These are phyloP conservation scores for Solanum raphanifolium DNA, from an alignment of 257 asterid genomes.

Conservation along the genomic window DNA sequence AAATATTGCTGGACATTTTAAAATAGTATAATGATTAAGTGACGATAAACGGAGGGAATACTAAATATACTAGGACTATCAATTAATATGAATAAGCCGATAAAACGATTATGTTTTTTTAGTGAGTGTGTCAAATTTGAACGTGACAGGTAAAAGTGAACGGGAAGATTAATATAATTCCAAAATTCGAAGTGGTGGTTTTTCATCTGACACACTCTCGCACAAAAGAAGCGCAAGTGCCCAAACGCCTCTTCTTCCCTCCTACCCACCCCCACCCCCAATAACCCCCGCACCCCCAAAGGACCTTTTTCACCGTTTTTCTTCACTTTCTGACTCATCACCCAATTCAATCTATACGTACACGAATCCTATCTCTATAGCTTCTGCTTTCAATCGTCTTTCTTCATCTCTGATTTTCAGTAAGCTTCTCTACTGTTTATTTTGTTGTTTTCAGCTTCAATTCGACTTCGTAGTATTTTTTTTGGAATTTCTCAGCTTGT, in stretches of 20 bases:
- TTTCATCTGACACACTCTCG: not conserved
- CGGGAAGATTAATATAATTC: not conserved
- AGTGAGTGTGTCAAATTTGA: not conserved
- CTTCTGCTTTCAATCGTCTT: not conserved
- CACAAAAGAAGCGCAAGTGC: not conserved
- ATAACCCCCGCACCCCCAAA: not conserved
- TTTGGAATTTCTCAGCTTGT: not conserved
- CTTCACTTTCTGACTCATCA: not conserved
- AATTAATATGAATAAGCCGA: not conserved
- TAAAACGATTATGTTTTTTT: rapidly evolving
- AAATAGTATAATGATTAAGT: too few relatives aligned
- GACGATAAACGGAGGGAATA: too few relatives aligned
- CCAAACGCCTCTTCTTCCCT: not conserved
- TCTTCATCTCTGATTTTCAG: not conserved
- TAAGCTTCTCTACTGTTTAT: not conserved
- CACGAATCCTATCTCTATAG: not conserved
- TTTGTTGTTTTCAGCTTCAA: not conserved
- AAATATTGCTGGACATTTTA: too few relatives aligned
- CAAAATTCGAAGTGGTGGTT: not conserved
- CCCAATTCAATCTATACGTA: not conserved
- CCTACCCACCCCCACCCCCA: not conserved
- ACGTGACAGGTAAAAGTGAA: not conserved
- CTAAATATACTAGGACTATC: too few relatives aligned
- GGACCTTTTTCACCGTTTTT: not conserved
- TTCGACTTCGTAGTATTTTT: not conserved